Conservation (phyloP, 1,139 yeast genomes). For the Yamadazyma dushanensis region DNA sequence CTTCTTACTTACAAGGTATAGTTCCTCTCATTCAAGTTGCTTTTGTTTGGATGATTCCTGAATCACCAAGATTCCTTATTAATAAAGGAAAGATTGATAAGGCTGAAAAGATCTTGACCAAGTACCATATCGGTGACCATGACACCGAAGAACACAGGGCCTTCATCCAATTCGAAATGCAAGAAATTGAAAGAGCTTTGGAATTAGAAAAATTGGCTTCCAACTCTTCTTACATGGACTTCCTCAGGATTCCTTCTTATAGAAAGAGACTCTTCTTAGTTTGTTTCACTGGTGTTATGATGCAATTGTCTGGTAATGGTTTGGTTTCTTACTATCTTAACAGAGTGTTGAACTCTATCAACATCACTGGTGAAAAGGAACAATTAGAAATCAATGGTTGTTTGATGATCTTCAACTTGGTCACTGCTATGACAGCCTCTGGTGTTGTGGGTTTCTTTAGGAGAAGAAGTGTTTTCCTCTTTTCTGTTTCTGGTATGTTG, state of each 20-base stretch:
- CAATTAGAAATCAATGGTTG: slow-evolving; percentile 53
- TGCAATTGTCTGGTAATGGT: slow-evolving; percentile 54
- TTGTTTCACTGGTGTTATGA: slow-evolving; percentile 32
- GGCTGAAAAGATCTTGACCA: slow-evolving; percentile 42
- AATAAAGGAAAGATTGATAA: slow-evolving; percentile 34
- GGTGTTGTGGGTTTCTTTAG: slow-evolving; percentile 29
- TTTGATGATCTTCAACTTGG: slow-evolving; percentile 40
- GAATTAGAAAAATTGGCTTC: slow-evolving; percentile 29
- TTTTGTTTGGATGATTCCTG: slow-evolving; percentile 39
- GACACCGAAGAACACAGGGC: slow-evolving; percentile 20
- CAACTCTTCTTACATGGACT: slow-evolving; percentile 32
- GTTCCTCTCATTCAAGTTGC: slow-evolving; percentile 27
- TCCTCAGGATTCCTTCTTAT: slow-evolving; percentile 35
- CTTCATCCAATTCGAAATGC: slow-evolving; percentile 43
- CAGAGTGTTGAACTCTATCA: slow-evolving; percentile 47
- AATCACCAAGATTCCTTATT: slow-evolving; percentile 46
- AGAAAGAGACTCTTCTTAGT: slow-evolving; percentile 44
- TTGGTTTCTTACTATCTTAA: slow-evolving; percentile 51
- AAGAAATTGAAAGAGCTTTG: slow-evolving; percentile 42
- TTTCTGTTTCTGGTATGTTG: slow-evolving; percentile 35
- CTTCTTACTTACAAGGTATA: slow-evolving; percentile 45
- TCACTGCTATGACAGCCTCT: slow-evolving; percentile 31
- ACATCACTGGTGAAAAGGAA: slow-evolving; percentile 40
- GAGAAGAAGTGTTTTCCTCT: slow-evolving; percentile 46
- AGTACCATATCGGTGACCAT: slow-evolving; percentile 39